Percentiles rank a stretch among this genome's conserved stretches.
These are phyloP conservation scores for Penicillium goetzii DNA, from an alignment of 495 filamentous ascomycete genomes.

Conservation along the genomic window DNA sequence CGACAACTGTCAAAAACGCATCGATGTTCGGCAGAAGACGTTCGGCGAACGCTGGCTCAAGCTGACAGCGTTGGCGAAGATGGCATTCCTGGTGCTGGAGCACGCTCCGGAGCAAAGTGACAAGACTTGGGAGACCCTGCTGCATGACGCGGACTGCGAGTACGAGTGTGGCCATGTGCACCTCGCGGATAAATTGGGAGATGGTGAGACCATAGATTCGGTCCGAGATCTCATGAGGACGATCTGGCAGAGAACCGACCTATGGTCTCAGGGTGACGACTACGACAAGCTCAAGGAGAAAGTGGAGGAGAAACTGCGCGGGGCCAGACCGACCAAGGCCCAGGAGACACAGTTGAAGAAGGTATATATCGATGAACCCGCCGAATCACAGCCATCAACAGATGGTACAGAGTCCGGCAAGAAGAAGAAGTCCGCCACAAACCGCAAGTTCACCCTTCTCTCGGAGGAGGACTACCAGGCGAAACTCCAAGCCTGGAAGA, in stretches of 20 bases:
- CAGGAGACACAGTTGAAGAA: conserved; percentile 2
- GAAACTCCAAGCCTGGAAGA: not conserved
- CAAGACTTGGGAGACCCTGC: not conserved
- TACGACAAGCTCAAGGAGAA: conserved; percentile 1
- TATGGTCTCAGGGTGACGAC: not conserved
- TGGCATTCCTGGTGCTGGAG: not conserved
- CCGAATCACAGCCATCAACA: not conserved
- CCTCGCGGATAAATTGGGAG: not conserved
- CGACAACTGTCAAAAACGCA: conserved; percentile 11
- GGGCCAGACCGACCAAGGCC: not conserved
- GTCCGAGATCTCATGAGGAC: not conserved
- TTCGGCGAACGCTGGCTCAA: not conserved
- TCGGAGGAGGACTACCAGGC: not conserved
- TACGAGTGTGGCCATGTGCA: not conserved
- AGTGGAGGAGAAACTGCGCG: not conserved
- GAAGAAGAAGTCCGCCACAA: not conserved
- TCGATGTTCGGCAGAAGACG: not conserved
- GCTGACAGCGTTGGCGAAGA: not conserved
- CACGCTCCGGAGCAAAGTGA: too few species aligned
- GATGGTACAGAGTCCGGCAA: not conserved
- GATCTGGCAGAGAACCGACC: not conserved
- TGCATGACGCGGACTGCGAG: not conserved
- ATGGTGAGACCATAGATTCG: not conserved
- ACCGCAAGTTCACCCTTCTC: not conserved
- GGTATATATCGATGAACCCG: not conserved